A percentile compares a stretch with the other conserved stretches of the same genome.
phyloP scores from a whole-genome alignment of 192 early-diverging fungal genomes.

The Coemansia furcata region DNA sequence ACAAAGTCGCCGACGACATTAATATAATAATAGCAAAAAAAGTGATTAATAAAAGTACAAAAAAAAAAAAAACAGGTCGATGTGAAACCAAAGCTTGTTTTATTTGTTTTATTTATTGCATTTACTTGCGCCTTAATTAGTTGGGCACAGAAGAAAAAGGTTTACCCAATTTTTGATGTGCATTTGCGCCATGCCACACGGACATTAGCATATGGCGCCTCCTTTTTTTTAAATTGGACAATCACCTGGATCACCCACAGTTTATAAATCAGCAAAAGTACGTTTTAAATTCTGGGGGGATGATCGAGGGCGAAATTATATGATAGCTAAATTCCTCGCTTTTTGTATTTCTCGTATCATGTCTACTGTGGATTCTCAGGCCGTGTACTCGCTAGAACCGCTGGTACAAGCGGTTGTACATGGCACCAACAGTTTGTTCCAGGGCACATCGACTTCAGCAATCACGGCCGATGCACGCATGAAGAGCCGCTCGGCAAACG shows the following conservation, averaged over 20 bases:
- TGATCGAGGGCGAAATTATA: background rate
- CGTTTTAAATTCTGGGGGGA: background rate
- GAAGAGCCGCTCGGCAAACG: slow-evolving; percentile 1
- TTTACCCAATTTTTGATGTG: background rate
- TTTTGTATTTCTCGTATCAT: background rate
- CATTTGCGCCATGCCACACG: background rate
- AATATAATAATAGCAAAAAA: background rate
- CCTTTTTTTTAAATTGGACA: background rate
- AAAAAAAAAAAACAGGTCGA: background rate
- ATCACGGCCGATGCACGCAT: background rate
- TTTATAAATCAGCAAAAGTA: background rate
- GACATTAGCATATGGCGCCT: slow-evolving; percentile 5
- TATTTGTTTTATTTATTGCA: background rate
- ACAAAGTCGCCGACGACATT: background rate
- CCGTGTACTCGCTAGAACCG: background rate
- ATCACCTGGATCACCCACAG: background rate
- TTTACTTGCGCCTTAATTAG: background rate
- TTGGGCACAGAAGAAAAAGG: background rate
- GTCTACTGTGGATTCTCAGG: background rate
- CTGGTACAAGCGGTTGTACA: slow-evolving; percentile 7
- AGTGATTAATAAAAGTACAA: background rate
- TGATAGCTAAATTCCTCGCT: background rate
- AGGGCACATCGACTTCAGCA: slow-evolving; percentile 3
- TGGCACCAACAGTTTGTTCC: slow-evolving; percentile 30
- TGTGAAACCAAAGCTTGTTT: background rate